phyloP scores from a whole-genome alignment of 345 rosid species.

The Hypericum androsaemum region DNA sequence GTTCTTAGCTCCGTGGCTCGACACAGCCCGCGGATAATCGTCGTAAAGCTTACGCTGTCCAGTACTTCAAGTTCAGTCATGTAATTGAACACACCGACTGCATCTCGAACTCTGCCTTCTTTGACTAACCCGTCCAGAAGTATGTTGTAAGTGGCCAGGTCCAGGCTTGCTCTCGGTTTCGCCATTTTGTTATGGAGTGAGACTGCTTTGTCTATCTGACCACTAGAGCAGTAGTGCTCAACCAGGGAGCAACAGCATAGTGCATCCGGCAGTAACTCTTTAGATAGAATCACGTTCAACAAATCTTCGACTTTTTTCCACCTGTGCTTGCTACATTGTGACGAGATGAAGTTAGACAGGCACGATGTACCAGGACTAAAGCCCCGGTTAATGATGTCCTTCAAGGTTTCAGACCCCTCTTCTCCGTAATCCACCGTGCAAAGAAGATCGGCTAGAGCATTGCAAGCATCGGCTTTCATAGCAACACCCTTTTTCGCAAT shows the following conservation, averaged over 20 bases:
- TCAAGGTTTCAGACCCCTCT: conserved; percentile 30
- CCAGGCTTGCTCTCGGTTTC: conserved; percentile 39
- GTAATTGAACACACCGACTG: conserved; percentile 36
- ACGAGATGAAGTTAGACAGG: conserved; percentile 35
- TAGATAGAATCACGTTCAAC: conserved; percentile 37
- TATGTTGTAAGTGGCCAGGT: conserved; percentile 35
- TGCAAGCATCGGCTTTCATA: conserved; percentile 31
- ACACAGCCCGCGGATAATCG: conserved; percentile 47
- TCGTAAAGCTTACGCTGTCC: conserved; percentile 33
- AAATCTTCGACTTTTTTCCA: conserved; percentile 53
- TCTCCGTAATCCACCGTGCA: conserved; percentile 29
- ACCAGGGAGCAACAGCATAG: conserved; percentile 35
- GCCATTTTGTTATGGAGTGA: conserved; percentile 34
- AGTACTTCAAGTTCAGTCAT: conserved; percentile 33
- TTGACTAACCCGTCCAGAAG: conserved; percentile 41
- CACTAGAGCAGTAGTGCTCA: conserved; percentile 38
- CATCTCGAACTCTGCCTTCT: conserved; percentile 35
- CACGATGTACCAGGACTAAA: conserved; percentile 27
- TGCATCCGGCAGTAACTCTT: conserved; percentile 39
- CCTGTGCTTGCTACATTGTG: conserved; percentile 30
- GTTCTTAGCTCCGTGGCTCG: conserved; percentile 38
- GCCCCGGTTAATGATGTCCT: conserved; percentile 39
- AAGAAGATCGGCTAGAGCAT: conserved; percentile 39
- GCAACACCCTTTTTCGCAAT: conserved; percentile 24
- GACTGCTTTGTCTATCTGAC: conserved; percentile 43